Evolutionary conservation across 169 alveolate genomes (phyloP), one percentile per base, ranked within the genome.

Genomic region (Plasmodium gaboni): DNA sequence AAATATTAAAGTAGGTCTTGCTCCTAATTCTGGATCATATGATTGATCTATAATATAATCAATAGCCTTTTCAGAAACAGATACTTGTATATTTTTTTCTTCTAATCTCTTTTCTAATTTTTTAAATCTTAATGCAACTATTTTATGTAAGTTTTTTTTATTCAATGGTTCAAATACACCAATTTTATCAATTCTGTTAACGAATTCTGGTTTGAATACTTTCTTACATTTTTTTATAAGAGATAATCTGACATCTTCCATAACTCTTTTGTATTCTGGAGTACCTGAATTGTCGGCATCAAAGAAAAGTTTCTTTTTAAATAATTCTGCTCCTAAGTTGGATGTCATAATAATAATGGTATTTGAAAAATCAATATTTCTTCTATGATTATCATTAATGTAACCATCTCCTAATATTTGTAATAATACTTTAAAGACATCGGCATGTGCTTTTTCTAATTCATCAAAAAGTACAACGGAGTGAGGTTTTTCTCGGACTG

Each of bases 181-280:
- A 24, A 95, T 92, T 71, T 94, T 95, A 61, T 95, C 97, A 15
- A 95, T 85, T 60, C 97, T 91, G 88, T 95, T 95, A 61, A 95
- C 92, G 73, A 95, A 74, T 76, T 95, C 97, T 12, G 96, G 96
- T 22, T 91, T 73, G 78, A 93, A 93, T 24, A 86, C 74, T 53
- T 59, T 53, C 65, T 63, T 87, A 24, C 92, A 87, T 61, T 76
- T 88, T 67, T 90, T 88, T 38, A 73, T 80, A 61, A 87, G 85
- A 69, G 70, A 80, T 2, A 60, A 59, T 85, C 92, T 69, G 15
- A 85, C 26, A 38, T 85, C 92, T 3, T 85, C 87, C 15, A 85
- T 46, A 2, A 71, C 68, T 50, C 74, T 44, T 59, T 85, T 85
- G n/a, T 85, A 70, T 64, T 85, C 87, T 61, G 73, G 86, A 1